A percentile compares a stretch with the other conserved stretches of the same genome.
phyloP scores from a whole-genome alignment of 495 filamentous ascomycete genomes.

The Hyaloscypha variabilis region DNA sequence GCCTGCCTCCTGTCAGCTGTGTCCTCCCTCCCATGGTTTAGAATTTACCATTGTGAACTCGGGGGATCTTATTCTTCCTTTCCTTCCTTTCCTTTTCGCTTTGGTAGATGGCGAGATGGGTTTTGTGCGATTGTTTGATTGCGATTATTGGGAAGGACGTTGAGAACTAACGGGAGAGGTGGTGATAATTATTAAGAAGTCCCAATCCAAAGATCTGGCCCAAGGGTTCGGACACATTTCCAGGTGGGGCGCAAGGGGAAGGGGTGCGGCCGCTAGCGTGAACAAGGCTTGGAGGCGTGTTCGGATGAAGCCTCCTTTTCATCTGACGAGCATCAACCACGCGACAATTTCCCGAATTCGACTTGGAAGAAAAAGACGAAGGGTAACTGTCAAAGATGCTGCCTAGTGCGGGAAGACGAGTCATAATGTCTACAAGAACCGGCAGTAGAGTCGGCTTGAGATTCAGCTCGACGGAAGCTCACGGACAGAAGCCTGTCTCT shows the following conservation, averaged over 20 bases:
- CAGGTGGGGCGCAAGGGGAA: constrained; percentile 20
- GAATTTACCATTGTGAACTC: constrained; percentile 21
- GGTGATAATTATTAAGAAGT: neutral
- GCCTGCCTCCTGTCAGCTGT: constrained; percentile 54
- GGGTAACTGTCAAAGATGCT: neutral
- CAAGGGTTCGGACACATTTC: constrained; percentile 4
- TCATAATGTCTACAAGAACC: neutral
- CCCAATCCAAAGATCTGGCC: neutral
- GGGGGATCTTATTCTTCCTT: too few species aligned
- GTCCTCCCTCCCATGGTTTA: neutral
- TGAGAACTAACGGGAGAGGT: neutral
- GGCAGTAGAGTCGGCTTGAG: neutral
- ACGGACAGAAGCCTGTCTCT: constrained; percentile 27
- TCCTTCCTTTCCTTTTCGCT: too few species aligned
- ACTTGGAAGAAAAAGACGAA: neutral
- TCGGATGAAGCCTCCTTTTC: constrained; percentile 2
- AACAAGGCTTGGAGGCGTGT: neutral
- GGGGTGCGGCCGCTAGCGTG: too few species aligned
- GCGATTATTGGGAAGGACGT: neutral
- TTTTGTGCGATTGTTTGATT: neutral
- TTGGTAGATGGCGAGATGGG: constrained; percentile 1
- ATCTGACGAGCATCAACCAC: neutral
- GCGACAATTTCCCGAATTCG: neutral
- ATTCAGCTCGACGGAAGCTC: constrained; percentile 12
- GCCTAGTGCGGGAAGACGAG: neutral